These are phyloP conservation scores for Lachnum nothofagi DNA, from an alignment of 2,329 filamentous ascomycete species.

Conservation along the genomic window DNA sequence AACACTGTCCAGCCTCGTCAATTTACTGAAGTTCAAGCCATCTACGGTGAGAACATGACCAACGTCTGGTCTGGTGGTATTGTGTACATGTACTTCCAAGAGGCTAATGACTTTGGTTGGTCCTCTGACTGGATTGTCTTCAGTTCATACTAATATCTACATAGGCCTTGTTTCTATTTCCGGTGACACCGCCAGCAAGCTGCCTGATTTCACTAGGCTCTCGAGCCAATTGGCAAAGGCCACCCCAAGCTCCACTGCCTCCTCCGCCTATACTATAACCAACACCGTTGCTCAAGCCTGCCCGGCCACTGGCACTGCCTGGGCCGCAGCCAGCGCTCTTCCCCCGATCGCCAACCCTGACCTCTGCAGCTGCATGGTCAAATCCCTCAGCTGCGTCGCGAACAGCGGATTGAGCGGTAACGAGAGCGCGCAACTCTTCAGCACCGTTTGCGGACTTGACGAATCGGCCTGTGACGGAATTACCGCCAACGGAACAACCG, in stretches of 20 bases:
- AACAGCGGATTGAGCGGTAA: slow-evolving; percentile 51
- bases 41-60: slow-evolving; percentile 79
- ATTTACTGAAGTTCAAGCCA: slow-evolving; percentile 78
- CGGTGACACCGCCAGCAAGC: slow-evolving; percentile 56
- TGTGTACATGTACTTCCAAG: slow-evolving; percentile 98
- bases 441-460: slow-evolving; percentile 61
- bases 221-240: slow-evolving; percentile 64
- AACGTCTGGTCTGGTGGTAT: slow-evolving; percentile 90
- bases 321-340: slow-evolving; percentile 66
- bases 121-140: neutral
- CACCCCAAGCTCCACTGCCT: slow-evolving; percentile 60
- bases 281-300: slow-evolving; percentile 66
- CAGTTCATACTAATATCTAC: slow-evolving; percentile 27
- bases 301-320: slow-evolving; percentile 59
- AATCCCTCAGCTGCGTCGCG: slow-evolving; percentile 66
- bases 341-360: slow-evolving; percentile 74
- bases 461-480: slow-evolving; percentile 62
- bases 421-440: slow-evolving; percentile 65
- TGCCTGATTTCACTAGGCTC: slow-evolving; percentile 70
- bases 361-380: slow-evolving; percentile 83
- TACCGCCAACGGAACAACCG: slow-evolving; percentile 58
- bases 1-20: slow-evolving; percentile 65
- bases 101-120: slow-evolving; percentile 79
- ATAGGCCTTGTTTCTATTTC: slow-evolving; percentile 61
- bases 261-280: slow-evolving; percentile 64